These are phyloP conservation scores for Mycena pura DNA, from an alignment of 768 basidiomycete species.

Conservation along the genomic window DNA sequence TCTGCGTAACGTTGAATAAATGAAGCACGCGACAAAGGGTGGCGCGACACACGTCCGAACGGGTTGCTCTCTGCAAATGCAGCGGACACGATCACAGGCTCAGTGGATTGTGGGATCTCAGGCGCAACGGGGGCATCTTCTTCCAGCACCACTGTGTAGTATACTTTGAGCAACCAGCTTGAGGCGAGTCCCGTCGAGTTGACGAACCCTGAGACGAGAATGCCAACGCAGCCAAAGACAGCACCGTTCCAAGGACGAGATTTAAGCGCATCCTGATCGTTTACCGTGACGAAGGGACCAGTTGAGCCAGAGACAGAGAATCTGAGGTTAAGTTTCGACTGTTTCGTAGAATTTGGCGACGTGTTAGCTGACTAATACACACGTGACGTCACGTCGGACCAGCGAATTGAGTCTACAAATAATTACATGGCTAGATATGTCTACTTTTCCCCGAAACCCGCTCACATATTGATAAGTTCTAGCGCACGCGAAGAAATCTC, in stretches of 20 bases:
- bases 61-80: slow-evolving; percentile 20
- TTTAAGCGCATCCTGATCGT: slow-evolving; percentile 26
- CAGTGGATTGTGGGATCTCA: slow-evolving; percentile 5
- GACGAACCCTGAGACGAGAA: slow-evolving; percentile 28
- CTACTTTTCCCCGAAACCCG: slow-evolving; percentile 4
- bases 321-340: neutral
- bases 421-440: slow-evolving; percentile 3
- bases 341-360: no score
- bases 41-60: slow-evolving; percentile 22
- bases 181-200: neutral
- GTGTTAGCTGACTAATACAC: slow-evolving; percentile 2
- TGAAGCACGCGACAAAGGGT: neutral
- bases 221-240: slow-evolving; percentile 22
- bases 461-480: slow-evolving; percentile 65
- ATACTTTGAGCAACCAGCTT: neutral
- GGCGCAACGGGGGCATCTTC: slow-evolving; percentile 4
- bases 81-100: slow-evolving; percentile 20
- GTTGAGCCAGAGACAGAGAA: neutral
- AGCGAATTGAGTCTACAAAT: slow-evolving; percentile 2
- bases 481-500: slow-evolving; percentile 73
- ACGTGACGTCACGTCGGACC: no score
- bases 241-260: slow-evolving; percentile 19
- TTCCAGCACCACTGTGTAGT: slow-evolving; percentile 24
- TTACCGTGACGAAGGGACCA: slow-evolving; percentile 13
- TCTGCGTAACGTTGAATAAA: slow-evolving; percentile 48